Conservation (phyloP, 2,329 filamentous ascomycete genomes). For the Tricladium varicosporioides region DNA sequence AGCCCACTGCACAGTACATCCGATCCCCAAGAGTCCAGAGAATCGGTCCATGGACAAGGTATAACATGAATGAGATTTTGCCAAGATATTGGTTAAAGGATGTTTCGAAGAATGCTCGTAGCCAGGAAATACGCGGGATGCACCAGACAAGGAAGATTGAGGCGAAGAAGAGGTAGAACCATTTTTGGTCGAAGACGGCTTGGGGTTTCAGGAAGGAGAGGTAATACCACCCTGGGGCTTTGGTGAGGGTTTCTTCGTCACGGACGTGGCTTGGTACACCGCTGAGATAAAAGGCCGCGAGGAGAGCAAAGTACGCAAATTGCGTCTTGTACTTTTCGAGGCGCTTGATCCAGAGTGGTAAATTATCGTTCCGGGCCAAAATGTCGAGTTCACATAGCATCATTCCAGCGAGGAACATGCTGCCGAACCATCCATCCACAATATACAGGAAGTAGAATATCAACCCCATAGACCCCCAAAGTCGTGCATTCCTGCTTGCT, state of each 20-base stretch:
- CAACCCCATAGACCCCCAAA: constrained; percentile 50
- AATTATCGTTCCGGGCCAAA: constrained; percentile 46
- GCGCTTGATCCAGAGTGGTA: constrained; percentile 46
- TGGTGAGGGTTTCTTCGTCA: constrained; percentile 46
- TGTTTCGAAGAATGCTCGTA: constrained; percentile 58
- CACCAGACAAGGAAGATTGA: constrained; percentile 54
- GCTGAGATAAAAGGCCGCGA: constrained; percentile 52
- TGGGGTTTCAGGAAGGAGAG: constrained; percentile 36
- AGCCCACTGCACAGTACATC: constrained; percentile 61
- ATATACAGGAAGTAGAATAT: constrained; percentile 65
- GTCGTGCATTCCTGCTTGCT: constrained; percentile 43
- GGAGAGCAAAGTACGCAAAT: constrained; percentile 52
- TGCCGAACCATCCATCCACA: constrained; percentile 60
- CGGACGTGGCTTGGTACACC: constrained; percentile 54
- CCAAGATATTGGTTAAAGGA: constrained; percentile 61
- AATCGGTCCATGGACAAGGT: constrained; percentile 63
- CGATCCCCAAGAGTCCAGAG: constrained; percentile 60
- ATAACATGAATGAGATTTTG: constrained; percentile 60
- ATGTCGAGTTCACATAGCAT: constrained; percentile 59
- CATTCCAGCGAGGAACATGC: constrained; percentile 60
- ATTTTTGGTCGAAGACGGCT: constrained; percentile 64
- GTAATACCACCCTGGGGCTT: constrained; percentile 47
- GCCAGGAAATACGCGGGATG: constrained; percentile 54
- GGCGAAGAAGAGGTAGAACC: constrained; percentile 66
- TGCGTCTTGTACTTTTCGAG: constrained; percentile 47